phyloP scores from a whole-genome alignment of 257 asterid genomes.

The Solanum medicagineum region DNA sequence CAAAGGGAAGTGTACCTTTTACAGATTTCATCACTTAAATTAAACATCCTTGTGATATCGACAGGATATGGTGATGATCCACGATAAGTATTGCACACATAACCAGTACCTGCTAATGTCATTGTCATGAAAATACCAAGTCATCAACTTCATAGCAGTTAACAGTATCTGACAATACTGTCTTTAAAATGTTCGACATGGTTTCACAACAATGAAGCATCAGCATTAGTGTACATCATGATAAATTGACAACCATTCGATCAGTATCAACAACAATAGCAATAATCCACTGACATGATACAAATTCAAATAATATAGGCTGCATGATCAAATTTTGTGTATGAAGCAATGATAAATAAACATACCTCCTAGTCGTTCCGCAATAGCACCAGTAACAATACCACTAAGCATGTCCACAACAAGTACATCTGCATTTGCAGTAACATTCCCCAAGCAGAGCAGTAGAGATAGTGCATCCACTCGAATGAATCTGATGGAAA shows the following conservation, averaged over 20 bases:
- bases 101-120: slow-evolving; percentile 60
- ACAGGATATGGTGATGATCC: slow-evolving; percentile 47
- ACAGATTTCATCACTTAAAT: slow-evolving; percentile 62
- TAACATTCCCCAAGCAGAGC: slow-evolving; percentile 77
- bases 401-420: slow-evolving; percentile 87
- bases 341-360: background rate
- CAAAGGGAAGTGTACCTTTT: slow-evolving; percentile 37
- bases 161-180: background rate
- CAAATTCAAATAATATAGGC: background rate
- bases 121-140: background rate
- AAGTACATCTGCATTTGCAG: slow-evolving; percentile 71
- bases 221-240: background rate
- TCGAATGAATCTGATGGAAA: slow-evolving; percentile 58
- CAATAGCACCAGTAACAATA: slow-evolving; percentile 69
- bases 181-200: background rate
- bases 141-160: background rate
- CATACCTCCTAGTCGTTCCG: slow-evolving; percentile 95
- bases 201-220: background rate
- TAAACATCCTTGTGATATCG: slow-evolving; percentile 77
- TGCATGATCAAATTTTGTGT: background rate
- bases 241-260: background rate
- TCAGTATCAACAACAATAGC: background rate
- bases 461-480: slow-evolving; percentile 81
- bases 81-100: slow-evolving; percentile 65
- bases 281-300: background rate